phyloP scores from a whole-genome alignment of 163 green algal species.

The Scenedesmus sp. region DNA sequence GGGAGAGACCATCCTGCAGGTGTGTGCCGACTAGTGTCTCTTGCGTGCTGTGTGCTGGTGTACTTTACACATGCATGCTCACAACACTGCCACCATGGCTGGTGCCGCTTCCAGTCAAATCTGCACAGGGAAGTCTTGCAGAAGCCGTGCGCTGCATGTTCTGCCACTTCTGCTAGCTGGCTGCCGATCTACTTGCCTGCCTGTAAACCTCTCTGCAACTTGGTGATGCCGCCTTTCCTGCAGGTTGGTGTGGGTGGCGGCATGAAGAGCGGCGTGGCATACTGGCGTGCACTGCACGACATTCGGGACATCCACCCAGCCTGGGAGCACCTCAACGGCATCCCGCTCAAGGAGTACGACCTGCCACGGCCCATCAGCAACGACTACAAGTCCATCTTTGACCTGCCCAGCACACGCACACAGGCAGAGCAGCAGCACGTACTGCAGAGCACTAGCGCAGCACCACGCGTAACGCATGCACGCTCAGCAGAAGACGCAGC shows the following conservation, averaged over 20 bases:
- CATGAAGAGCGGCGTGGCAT: constrained; percentile 66
- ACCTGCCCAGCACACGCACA: constrained; percentile 21
- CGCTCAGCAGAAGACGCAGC: constrained; percentile 5
- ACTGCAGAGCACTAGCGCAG: background rate
- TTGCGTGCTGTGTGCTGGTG: no score
- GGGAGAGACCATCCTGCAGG: constrained; percentile 71
- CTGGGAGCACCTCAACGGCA: constrained; percentile 62
- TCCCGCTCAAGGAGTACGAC: constrained; percentile 56
- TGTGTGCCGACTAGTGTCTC: background rate
- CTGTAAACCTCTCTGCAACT: background rate
- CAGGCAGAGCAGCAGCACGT: constrained; percentile 7
- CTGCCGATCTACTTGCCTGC: background rate
- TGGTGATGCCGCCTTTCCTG: constrained; percentile 27
- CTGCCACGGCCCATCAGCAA: constrained; percentile 65
- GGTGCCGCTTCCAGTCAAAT: no score
- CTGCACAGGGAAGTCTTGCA: no score
- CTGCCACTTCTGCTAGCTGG: background rate
- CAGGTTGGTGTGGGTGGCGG: constrained; percentile 75
- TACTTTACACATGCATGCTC: no score
- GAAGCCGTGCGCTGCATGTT: background rate
- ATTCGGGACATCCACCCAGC: constrained; percentile 56
- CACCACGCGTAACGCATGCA: constrained; percentile 27
- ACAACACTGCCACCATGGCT: no score
- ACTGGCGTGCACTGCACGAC: constrained; percentile 64
- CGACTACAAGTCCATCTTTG: constrained; percentile 56